Conservation (phyloP, 768 basidiomycete species). For the Russula compacta region DNA sequence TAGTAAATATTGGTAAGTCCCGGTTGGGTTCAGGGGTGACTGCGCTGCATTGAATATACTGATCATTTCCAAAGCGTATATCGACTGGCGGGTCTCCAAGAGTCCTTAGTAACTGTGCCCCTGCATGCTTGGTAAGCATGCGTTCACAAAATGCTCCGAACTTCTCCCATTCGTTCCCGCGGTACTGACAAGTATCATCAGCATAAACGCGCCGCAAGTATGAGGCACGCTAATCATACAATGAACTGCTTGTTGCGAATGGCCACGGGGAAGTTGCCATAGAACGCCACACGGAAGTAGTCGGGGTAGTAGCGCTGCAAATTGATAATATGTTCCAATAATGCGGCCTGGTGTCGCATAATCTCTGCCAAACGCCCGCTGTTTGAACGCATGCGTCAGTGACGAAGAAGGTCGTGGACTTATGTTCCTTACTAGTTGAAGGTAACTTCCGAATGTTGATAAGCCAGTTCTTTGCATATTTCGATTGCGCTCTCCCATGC, state of each 20-base stretch:
- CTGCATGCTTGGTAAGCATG: slow-evolving; percentile 85
- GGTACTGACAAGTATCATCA: slow-evolving; percentile 47
- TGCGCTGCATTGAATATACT: slow-evolving; percentile 83
- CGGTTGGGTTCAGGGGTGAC: slow-evolving; percentile 83
- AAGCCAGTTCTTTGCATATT: slow-evolving; percentile 85
- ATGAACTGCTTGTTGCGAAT: slow-evolving; percentile 87
- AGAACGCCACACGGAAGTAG: slow-evolving; percentile 91
- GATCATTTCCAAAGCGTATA: slow-evolving; percentile 66
- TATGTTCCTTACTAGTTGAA: slow-evolving; percentile 69
- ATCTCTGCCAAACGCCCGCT: slow-evolving; percentile 81
- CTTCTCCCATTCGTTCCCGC: slow-evolving; percentile 93
- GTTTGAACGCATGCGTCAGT: slow-evolving; percentile 12
- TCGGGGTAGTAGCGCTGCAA: slow-evolving; percentile 83
- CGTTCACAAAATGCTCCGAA: slow-evolving; percentile 83
- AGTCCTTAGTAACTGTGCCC: slow-evolving; percentile 67
- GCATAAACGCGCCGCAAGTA: not conserved
- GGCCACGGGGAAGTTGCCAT: slow-evolving; percentile 81
- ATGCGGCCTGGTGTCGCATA: slow-evolving; percentile 74
- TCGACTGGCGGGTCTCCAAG: slow-evolving; percentile 73
- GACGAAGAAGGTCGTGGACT: not conserved
- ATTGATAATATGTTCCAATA: slow-evolving; percentile 78
- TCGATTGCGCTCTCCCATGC: slow-evolving; percentile 96
- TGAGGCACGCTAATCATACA: slow-evolving; percentile 34
- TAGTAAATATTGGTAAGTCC: slow-evolving; percentile 66
- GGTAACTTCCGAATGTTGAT: slow-evolving; percentile 80